phyloP scores from a whole-genome alignment of 1,284 basidiomycete species.

The Trametes versicolor region DNA sequence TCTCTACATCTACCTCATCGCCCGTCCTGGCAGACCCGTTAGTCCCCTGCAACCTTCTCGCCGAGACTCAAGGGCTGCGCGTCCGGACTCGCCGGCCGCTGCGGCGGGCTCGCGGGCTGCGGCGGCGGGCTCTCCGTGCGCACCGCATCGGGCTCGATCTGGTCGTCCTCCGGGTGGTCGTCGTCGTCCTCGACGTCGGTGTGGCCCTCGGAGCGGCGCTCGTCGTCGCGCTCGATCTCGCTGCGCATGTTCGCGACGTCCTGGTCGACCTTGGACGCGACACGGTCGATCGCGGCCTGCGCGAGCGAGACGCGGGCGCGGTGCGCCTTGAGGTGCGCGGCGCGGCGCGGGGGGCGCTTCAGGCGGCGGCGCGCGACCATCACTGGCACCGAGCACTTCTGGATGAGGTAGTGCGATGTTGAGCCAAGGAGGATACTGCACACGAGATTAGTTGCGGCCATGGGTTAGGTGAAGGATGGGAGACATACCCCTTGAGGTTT shows the following conservation, averaged over 20 bases:
- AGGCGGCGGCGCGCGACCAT: slow-evolving; percentile 74
- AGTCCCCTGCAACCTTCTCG: slow-evolving; percentile 27
- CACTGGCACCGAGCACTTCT: slow-evolving; percentile 77
- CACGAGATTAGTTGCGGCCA: neutral
- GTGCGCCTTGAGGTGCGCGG: slow-evolving; percentile 51
- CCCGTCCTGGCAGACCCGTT: neutral
- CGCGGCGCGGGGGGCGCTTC: slow-evolving; percentile 54
- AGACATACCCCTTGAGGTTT: slow-evolving; percentile 87
- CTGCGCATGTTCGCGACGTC: slow-evolving; percentile 78
- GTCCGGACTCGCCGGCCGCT: slow-evolving; percentile 15
- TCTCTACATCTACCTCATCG: neutral
- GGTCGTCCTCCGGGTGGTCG: slow-evolving; percentile 29
- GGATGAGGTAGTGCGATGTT: slow-evolving; percentile 96
- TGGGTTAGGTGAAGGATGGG: slow-evolving; percentile 9
- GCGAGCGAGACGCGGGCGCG: slow-evolving; percentile 84
- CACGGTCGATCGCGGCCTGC: slow-evolving; percentile 80
- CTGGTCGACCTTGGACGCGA: slow-evolving; percentile 76
- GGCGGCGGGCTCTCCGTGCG: slow-evolving; percentile 10
- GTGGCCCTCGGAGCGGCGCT: slow-evolving; percentile 34
- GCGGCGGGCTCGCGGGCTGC: slow-evolving; percentile 14
- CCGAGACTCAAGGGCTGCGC: slow-evolving; percentile 20
- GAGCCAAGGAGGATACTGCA: slow-evolving; percentile 93
- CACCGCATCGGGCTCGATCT: slow-evolving; percentile 7
- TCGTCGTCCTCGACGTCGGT: slow-evolving; percentile 35
- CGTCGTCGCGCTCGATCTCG: slow-evolving; percentile 71